A percentile compares a stretch with the other conserved stretches of the same genome.
phyloP scores from a whole-genome alignment of 352 stramenopile genomes.

The Phytophthora europaea region DNA sequence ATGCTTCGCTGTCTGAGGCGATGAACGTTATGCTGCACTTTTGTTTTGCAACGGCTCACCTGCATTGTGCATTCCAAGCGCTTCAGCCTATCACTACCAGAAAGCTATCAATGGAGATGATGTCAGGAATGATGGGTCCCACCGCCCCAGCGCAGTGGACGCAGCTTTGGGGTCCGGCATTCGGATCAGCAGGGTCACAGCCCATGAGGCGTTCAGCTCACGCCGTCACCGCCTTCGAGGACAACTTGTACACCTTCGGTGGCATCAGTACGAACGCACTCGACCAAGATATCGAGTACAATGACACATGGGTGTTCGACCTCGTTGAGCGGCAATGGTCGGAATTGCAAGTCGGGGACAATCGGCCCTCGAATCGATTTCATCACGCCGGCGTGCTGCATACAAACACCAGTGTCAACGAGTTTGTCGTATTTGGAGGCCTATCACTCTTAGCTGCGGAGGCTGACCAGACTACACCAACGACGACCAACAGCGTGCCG shows the following conservation, averaged over 20 bases:
- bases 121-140: slow-evolving; percentile 18
- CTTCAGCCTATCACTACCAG: slow-evolving; percentile 1
- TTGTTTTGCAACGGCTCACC: slow-evolving; percentile 24
- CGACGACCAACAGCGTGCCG: slow-evolving; percentile 22
- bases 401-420: slow-evolving; percentile 47
- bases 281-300: slow-evolving; percentile 66
- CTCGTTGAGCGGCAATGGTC: slow-evolving; percentile 45
- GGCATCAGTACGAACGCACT: slow-evolving; percentile 51
- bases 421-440: slow-evolving; percentile 67
- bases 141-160: slow-evolving; percentile 55
- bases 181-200: slow-evolving; percentile 30
- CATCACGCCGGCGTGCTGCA: slow-evolving; percentile 55
- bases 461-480: background rate
- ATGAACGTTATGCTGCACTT: slow-evolving; percentile 23
- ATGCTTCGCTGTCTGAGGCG: slow-evolving; percentile 19
- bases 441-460: slow-evolving; percentile 45
- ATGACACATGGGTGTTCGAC: slow-evolving; percentile 82
- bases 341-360: slow-evolving; percentile 30
- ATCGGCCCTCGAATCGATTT: slow-evolving; percentile 49
- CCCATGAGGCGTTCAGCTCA: slow-evolving; percentile 68
- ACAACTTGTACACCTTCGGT: slow-evolving; percentile 73
- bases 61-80: slow-evolving; percentile 28
- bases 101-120: slow-evolving; percentile 21
- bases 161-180: slow-evolving; percentile 49
- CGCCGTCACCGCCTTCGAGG: slow-evolving; percentile 51